These are phyloP conservation scores for Blastobotrys indianensis DNA, from an alignment of 1,139 yeast genomes.

Conservation along the genomic window DNA sequence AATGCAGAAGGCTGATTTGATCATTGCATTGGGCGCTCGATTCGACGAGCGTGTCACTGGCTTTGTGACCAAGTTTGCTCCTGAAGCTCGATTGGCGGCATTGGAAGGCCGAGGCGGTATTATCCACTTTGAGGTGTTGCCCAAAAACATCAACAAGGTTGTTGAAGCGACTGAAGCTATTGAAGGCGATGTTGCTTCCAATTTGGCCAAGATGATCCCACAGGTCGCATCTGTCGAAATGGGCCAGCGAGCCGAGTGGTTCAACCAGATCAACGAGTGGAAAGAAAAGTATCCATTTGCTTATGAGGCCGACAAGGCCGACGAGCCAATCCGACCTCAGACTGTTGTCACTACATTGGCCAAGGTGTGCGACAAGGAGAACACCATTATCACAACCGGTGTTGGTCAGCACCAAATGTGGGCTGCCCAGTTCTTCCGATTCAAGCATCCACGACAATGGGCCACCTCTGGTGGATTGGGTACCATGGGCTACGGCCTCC, in stretches of 20 bases:
- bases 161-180: constrained; percentile 95
- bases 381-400: constrained; percentile 90
- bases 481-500: constrained; percentile 97
- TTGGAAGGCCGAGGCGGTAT: constrained; percentile 89
- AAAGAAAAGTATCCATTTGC: constrained; percentile 79
- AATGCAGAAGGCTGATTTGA: constrained; percentile 87
- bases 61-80: constrained; percentile 81
- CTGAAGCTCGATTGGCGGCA: constrained; percentile 87
- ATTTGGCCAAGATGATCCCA: constrained; percentile 68
- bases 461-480: constrained; percentile 98
- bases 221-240: constrained; percentile 52
- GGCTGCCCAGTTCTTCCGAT: constrained; percentile 97
- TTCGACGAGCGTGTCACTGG: constrained; percentile 98
- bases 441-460: constrained; percentile 87
- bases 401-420: constrained; percentile 99
- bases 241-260: constrained; percentile 69
- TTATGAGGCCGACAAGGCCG: constrained; percentile 58
- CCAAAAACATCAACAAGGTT: constrained; percentile 95
- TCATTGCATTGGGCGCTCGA: constrained; percentile 92
- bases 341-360: constrained; percentile 78
- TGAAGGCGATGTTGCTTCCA: constrained; percentile 89
- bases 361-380: constrained; percentile 59
- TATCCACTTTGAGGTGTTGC: constrained; percentile 89
- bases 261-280: constrained; percentile 68
- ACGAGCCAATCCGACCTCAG: constrained; percentile 85